phyloP scores from a whole-genome alignment of 1,284 basidiomycete genomes.

The Leucoagaricus sp. region DNA sequence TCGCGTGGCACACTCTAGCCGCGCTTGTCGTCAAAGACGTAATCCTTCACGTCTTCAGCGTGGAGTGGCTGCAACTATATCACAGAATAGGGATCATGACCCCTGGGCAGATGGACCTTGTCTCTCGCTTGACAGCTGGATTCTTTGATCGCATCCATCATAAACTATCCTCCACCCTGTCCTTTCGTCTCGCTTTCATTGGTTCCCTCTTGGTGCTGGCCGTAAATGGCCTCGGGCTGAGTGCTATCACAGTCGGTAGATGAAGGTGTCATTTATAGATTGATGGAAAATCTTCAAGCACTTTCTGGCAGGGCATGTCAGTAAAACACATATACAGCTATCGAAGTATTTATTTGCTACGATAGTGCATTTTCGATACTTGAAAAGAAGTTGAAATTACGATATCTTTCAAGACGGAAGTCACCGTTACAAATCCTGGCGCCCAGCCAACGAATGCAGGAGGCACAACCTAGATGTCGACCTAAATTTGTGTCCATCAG shows the following conservation, averaged over 20 bases:
- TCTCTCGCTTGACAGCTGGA: constrained; percentile 1
- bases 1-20: constrained; percentile 3
- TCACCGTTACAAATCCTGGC: too few relatives aligned
- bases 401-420: too few relatives aligned
- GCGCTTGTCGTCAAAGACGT: neutral
- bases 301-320: too few relatives aligned
- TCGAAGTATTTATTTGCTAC: too few relatives aligned
- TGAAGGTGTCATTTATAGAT: too few relatives aligned
- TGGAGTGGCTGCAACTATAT: neutral
- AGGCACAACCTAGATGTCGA: too few relatives aligned
- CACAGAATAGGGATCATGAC: neutral
- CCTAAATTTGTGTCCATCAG: too few relatives aligned
- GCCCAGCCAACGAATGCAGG: too few relatives aligned
- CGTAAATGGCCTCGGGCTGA: neutral
- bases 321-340: too few relatives aligned
- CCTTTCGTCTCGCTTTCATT: constrained; percentile 4
- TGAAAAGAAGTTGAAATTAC: too few relatives aligned
- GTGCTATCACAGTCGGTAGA: neutral
- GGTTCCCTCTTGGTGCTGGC: neutral
- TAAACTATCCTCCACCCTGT: neutral
- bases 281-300: too few relatives aligned
- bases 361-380: too few relatives aligned
- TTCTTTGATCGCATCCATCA: neutral
- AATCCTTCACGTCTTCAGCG: constrained; percentile 3
- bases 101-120: neutral